These are phyloP conservation scores for Sporothrix sp. DNA, from an alignment of 2,329 filamentous ascomycete genomes.

Conservation along the genomic window DNA sequence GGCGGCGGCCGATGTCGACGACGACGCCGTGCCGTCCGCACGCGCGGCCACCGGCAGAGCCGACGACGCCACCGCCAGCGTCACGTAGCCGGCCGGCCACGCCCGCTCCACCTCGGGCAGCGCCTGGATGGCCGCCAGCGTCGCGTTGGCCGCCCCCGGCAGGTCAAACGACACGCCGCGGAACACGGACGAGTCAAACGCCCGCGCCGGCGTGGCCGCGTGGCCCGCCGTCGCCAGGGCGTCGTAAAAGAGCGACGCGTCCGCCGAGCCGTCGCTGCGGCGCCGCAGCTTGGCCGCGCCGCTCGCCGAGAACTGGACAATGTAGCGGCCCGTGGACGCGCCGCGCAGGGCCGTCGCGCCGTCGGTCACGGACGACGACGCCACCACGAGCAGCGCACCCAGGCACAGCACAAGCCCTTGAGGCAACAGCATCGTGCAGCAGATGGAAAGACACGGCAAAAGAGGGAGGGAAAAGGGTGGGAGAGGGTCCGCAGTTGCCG, in stretches of 20 bases:
- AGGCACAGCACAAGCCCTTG: not conserved
- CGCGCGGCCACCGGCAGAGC: not conserved
- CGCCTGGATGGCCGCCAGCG: conserved; percentile 9
- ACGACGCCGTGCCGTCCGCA: no score
- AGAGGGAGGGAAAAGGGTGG: not conserved
- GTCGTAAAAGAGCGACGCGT: conserved; percentile 9
- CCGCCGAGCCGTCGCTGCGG: conserved; percentile 3
- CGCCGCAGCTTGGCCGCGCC: conserved; percentile 4
- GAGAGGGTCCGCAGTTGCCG: no score
- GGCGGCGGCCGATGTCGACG: no score
- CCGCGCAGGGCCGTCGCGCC: not conserved
- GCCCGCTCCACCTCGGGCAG: conserved; percentile 14
- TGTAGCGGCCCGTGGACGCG: conserved; percentile 7
- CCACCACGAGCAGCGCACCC: not conserved
- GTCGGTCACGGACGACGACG: no score
- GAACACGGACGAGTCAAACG: conserved; percentile 15
- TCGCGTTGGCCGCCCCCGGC: conserved; percentile 1
- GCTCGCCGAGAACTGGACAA: conserved; percentile 12
- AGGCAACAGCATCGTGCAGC: not conserved
- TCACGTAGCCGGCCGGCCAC: conserved; percentile 12
- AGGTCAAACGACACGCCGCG: conserved; percentile 17
- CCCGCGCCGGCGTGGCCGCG: conserved; percentile 3
- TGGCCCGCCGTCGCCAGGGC: conserved; percentile 5
- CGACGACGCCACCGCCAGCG: not conserved
- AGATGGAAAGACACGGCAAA: not conserved